A percentile compares a stretch with the other conserved stretches of the same genome.
Conservation (phyloP, 192 early-diverging fungal genomes). For the Mortierella alpina region DNA sequence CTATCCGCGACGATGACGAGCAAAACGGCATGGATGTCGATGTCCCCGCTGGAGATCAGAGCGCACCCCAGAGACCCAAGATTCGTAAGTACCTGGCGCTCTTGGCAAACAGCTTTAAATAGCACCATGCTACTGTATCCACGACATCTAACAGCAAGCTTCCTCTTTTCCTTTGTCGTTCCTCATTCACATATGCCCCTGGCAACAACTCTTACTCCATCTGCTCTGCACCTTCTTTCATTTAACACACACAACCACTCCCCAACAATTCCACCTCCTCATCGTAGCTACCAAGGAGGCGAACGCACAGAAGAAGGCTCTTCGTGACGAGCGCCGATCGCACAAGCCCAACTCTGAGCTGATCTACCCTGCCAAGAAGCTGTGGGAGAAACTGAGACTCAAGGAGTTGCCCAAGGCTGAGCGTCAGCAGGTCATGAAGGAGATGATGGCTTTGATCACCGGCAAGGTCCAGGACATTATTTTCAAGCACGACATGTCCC, state of each 20-base stretch:
- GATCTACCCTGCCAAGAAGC: constrained; percentile 76
- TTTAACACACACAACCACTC: neutral
- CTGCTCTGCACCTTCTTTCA: neutral
- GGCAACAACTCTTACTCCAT: neutral
- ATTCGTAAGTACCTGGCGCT: constrained; percentile 15
- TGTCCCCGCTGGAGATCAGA: constrained; percentile 12
- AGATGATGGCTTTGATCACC: constrained; percentile 84
- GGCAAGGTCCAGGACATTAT: constrained; percentile 89
- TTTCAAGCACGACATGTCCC: constrained; percentile 95
- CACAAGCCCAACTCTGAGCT: constrained; percentile 77
- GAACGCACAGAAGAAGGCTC: constrained; percentile 66
- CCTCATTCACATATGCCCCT: neutral
- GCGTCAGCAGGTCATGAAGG: constrained; percentile 72
- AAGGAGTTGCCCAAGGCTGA: constrained; percentile 74
- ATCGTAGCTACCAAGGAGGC: constrained; percentile 56
- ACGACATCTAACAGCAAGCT: neutral
- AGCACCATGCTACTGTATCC: neutral
- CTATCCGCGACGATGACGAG: constrained; percentile 51
- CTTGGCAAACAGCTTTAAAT: neutral
- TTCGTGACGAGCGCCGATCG: constrained; percentile 68
- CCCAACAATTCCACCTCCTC: neutral
- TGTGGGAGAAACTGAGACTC: constrained; percentile 89
- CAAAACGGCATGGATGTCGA: constrained; percentile 51
- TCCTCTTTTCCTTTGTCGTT: neutral
- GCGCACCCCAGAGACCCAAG: constrained; percentile 41